Percentiles rank a stretch among this genome's conserved stretches.
phyloP scores from a whole-genome alignment of 169 alveolate species.

The Plasmodium coatneyi region DNA sequence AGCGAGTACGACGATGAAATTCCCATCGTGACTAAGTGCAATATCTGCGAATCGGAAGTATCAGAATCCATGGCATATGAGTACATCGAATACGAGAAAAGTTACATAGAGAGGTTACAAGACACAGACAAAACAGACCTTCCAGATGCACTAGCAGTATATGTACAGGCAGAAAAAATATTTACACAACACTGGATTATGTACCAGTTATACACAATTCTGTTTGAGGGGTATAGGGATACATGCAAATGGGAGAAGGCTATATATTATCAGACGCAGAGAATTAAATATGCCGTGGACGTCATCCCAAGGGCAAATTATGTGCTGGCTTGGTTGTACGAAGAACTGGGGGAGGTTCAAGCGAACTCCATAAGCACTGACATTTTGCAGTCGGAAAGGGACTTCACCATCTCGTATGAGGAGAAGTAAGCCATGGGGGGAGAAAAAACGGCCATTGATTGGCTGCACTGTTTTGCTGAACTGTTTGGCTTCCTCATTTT shows the following conservation, averaged over 20 bases:
- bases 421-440: conserved; percentile 20
- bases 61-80: conserved; percentile 63
- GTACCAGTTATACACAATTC: conserved; percentile 79
- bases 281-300: conserved; percentile 79
- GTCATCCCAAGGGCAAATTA: conserved; percentile 85
- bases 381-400: conserved; percentile 54
- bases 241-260: conserved; percentile 76
- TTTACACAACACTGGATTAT: conserved; percentile 84
- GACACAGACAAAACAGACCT: conserved; percentile 81
- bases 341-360: conserved; percentile 86
- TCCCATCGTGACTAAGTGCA: conserved; percentile 59
- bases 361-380: conserved; percentile 76
- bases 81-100: conserved; percentile 68
- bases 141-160: conserved; percentile 79
- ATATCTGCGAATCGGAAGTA: conserved; percentile 44
- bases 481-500: neutral
- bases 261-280: conserved; percentile 75
- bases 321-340: conserved; percentile 89
- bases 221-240: conserved; percentile 81
- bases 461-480: neutral
- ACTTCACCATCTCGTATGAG: conserved; percentile 59
- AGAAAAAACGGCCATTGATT: neutral
- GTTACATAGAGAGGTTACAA: conserved; percentile 78
- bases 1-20: conserved; percentile 42
- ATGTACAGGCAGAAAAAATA: conserved; percentile 81